Evolutionary conservation across 2,329 filamentous ascomycete species (phyloP).

Genomic region (Akanthomyces lecanii): DNA sequence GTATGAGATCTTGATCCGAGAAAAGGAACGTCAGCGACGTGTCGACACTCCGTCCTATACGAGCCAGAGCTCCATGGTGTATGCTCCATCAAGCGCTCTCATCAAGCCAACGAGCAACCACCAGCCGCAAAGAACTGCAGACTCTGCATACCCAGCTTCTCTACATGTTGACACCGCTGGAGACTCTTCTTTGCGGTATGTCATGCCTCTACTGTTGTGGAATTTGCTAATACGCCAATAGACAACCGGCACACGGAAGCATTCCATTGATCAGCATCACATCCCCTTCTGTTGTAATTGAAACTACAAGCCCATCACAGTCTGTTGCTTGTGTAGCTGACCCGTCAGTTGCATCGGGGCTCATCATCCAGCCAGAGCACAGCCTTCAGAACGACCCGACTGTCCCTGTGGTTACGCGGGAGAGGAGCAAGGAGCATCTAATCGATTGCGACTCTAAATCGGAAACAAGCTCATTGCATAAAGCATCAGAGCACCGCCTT

Average conservation of each 20-base stretch:
- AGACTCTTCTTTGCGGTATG: neutral
- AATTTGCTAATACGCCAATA: neutral
- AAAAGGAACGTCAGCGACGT: slow-evolving; percentile 20
- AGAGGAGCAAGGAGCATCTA: slow-evolving; percentile 10
- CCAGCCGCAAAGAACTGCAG: neutral
- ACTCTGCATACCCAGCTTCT: neutral
- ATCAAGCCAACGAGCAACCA: neutral
- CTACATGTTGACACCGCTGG: neutral
- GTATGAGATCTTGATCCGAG: slow-evolving; percentile 30
- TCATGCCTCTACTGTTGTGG: neutral
- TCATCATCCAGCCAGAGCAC: slow-evolving; percentile 15
- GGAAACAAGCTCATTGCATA: neutral
- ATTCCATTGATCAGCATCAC: slow-evolving; percentile 12
- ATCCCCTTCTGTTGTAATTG: slow-evolving; percentile 5
- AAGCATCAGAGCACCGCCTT: neutral
- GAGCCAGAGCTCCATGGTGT: neutral
- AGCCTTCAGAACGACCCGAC: slow-evolving; percentile 5
- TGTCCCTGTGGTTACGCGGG: neutral
- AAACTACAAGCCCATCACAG: neutral
- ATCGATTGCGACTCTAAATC: neutral
- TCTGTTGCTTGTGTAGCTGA: slow-evolving; percentile 2
- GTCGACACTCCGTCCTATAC: neutral
- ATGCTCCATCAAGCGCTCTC: neutral
- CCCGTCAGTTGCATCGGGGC: slow-evolving; percentile 3
- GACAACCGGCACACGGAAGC: neutral